phyloP scores from a whole-genome alignment of 176 grass and related monocot species.

The Otatea glauca region DNA sequence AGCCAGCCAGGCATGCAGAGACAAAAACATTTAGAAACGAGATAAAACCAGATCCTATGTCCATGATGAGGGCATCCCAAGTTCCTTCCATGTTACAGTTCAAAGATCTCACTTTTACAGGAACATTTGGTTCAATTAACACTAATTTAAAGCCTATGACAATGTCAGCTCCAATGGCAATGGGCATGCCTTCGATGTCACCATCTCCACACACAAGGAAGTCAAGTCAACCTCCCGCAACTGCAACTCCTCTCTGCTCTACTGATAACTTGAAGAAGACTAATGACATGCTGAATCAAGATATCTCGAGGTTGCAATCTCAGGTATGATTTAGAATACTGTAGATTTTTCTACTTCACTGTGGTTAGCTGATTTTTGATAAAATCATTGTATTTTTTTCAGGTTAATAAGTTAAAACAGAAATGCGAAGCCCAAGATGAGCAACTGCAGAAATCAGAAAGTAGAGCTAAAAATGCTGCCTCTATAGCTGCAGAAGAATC shows the following conservation, averaged over 20 bases:
- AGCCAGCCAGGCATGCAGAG: slow-evolving; percentile 58
- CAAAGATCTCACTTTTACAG: slow-evolving; percentile 63
- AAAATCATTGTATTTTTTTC: slow-evolving; percentile 31
- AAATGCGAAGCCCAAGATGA: slow-evolving; percentile 74
- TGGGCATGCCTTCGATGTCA: slow-evolving; percentile 45
- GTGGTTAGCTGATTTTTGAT: slow-evolving; percentile 20
- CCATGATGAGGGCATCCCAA: slow-evolving; percentile 61
- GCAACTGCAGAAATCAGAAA: slow-evolving; percentile 58
- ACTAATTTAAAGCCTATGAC: slow-evolving; percentile 68
- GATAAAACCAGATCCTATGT: slow-evolving; percentile 59
- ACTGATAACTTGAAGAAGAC: slow-evolving; percentile 70
- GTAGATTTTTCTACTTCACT: background rate
- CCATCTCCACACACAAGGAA: slow-evolving; percentile 54
- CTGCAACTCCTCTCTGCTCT: slow-evolving; percentile 48
- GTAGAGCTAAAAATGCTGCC: slow-evolving; percentile 51
- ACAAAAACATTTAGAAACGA: slow-evolving; percentile 62
- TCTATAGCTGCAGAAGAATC: slow-evolving; percentile 63
- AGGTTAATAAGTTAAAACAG: slow-evolving; percentile 67
- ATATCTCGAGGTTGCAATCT: slow-evolving; percentile 68
- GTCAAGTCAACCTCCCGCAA: slow-evolving; percentile 49
- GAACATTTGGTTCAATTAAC: slow-evolving; percentile 57
- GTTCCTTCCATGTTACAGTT: slow-evolving; percentile 67
- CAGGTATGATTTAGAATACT: slow-evolving; percentile 54
- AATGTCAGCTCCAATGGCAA: slow-evolving; percentile 51
- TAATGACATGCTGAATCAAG: slow-evolving; percentile 70